Conservation (phyloP, 768 basidiomycete genomes). For the Mycena pura region DNA sequence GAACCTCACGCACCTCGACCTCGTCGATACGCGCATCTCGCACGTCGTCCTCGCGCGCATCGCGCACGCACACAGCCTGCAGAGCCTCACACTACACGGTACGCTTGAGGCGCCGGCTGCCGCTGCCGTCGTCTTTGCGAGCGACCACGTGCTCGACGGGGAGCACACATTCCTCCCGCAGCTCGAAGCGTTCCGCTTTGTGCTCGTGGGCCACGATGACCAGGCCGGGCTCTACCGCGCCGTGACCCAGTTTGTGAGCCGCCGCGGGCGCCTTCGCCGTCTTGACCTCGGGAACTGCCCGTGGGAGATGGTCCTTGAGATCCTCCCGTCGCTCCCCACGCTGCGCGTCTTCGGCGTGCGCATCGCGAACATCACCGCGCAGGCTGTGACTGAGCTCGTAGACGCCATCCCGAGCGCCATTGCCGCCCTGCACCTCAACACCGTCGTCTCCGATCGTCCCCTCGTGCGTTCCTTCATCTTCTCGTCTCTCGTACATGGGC, state of each 20-base stretch:
- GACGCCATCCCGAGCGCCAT: constrained; percentile 52
- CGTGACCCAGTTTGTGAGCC: constrained; percentile 60
- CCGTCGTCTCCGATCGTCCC: constrained; percentile 55
- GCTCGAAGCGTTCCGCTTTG: constrained; percentile 67
- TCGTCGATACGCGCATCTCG: constrained; percentile 73
- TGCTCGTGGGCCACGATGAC: constrained; percentile 69
- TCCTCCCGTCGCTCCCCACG: constrained; percentile 58
- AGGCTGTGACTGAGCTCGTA: constrained; percentile 46
- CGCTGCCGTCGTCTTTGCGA: constrained; percentile 65
- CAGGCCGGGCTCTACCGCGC: constrained; percentile 57
- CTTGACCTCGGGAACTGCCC: constrained; percentile 72
- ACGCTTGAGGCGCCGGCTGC: constrained; percentile 65
- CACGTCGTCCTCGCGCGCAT: constrained; percentile 68
- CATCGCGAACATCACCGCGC: constrained; percentile 55
- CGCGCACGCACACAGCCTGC: constrained; percentile 64
- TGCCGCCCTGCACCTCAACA: constrained; percentile 60
- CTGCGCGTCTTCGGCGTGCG: constrained; percentile 65
- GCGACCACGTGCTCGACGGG: constrained; percentile 64
- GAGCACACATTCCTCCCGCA: constrained; percentile 67
- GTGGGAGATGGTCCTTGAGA: constrained; percentile 60
- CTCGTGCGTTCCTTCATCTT: constrained; percentile 46
- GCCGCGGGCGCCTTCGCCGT: constrained; percentile 54
- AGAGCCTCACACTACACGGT: constrained; percentile 70
- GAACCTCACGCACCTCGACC: constrained; percentile 72
- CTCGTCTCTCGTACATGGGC: not conserved